These are phyloP conservation scores for Rosa rugosa DNA, from an alignment of 306 rosid species.

Conservation along the genomic window DNA sequence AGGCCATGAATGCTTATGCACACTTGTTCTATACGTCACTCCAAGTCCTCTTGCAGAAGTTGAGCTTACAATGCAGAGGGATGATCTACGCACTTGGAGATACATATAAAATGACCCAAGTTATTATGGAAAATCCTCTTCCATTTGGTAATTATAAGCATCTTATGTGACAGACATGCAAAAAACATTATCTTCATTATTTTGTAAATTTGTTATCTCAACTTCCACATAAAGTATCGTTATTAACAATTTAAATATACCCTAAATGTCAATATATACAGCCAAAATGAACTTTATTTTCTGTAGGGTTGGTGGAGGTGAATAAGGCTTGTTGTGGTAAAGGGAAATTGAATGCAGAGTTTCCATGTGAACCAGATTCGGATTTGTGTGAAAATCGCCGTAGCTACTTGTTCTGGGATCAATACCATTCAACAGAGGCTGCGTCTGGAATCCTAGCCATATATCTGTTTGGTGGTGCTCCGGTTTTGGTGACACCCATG, in stretches of 20 bases:
- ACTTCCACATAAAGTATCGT: too few species aligned
- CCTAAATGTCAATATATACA: not conserved
- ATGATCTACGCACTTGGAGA: slow-evolving; percentile 43
- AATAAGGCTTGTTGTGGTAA: slow-evolving; percentile 55
- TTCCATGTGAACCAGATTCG: slow-evolving; percentile 25
- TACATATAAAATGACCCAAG: slow-evolving; percentile 29
- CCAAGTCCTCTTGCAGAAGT: slow-evolving; percentile 14
- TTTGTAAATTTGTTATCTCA: not conserved
- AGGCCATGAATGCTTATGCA: slow-evolving; percentile 22
- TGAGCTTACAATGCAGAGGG: slow-evolving; percentile 33
- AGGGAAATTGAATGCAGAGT: slow-evolving; percentile 35
- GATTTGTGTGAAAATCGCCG: slow-evolving; percentile 27
- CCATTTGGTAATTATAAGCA: slow-evolving; percentile 28
- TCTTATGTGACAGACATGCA: not conserved
- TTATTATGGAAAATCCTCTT: slow-evolving; percentile 1
- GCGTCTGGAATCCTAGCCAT: slow-evolving; percentile 33
- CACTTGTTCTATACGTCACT: slow-evolving; percentile 18
- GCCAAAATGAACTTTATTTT: not conserved
- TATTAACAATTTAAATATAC: not conserved
- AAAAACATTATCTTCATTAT: not conserved
- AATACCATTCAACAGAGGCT: slow-evolving; percentile 43
- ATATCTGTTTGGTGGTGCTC: not conserved
- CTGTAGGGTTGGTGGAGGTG: slow-evolving; percentile 34
- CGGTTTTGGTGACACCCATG: slow-evolving; percentile 23
- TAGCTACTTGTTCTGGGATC: slow-evolving; percentile 54